phyloP scores from a whole-genome alignment of 768 basidiomycete species.

The Trametes elegans region DNA sequence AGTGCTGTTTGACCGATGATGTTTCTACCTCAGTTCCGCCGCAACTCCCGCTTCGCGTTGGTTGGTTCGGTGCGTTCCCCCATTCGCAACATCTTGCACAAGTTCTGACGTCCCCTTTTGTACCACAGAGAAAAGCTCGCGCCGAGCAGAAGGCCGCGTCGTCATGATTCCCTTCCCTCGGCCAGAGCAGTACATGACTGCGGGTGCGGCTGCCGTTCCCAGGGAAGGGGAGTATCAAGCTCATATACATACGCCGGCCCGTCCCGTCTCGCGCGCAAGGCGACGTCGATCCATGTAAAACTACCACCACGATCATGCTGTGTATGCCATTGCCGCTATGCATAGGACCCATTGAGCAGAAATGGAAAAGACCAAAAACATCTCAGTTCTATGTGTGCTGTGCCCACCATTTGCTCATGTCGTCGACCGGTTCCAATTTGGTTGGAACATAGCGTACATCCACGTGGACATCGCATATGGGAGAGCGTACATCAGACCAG shows the following conservation, averaged over 20 bases:
- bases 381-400: background rate
- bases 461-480: background rate
- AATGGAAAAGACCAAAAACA: constrained; percentile 30
- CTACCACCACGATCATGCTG: constrained; percentile 21
- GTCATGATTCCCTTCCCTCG: constrained; percentile 21
- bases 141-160: constrained; percentile 54
- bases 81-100: background rate
- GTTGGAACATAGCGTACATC: background rate
- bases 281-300: constrained; percentile 25
- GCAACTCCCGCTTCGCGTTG: constrained; percentile 73
- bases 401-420: background rate
- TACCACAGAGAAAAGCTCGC: constrained; percentile 61
- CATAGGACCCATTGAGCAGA: constrained; percentile 26
- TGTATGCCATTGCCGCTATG: constrained; percentile 28
- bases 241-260: constrained; percentile 5
- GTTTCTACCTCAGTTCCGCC: constrained; percentile 65
- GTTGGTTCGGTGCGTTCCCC: constrained; percentile 63
- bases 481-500: too few relatives aligned
- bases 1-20: constrained; percentile 8
- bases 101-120: constrained; percentile 9
- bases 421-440: background rate
- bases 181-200: background rate
- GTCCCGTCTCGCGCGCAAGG: constrained; percentile 17
- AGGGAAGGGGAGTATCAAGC: background rate
- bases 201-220: background rate